A percentile compares a stretch with the other conserved stretches of the same genome.
These are phyloP conservation scores for Cadophora luteo-olivacea DNA, from an alignment of 2,329 filamentous ascomycete species.

Conservation along the genomic window DNA sequence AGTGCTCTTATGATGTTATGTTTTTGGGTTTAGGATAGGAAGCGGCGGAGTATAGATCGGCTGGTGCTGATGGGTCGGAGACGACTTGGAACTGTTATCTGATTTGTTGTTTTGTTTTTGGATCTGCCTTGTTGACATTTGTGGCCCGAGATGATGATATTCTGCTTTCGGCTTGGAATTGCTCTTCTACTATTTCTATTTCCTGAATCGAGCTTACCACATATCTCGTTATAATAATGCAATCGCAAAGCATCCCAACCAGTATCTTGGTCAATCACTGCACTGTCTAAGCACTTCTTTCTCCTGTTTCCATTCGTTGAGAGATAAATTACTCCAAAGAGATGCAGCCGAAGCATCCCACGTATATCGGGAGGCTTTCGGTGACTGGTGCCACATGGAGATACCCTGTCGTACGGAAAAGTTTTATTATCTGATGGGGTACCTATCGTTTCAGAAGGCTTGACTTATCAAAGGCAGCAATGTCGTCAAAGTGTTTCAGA, in stretches of 20 bases:
- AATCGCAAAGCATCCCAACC: neutral
- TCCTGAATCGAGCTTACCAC: neutral
- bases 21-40: constrained; percentile 14
- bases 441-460: no score
- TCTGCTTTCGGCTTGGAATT: neutral
- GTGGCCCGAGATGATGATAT: neutral
- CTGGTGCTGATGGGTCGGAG: constrained; percentile 24
- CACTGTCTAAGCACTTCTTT: neutral
- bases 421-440: no score
- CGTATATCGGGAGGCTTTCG: neutral
- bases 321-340: no score
- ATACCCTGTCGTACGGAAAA: no score
- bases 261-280: neutral
- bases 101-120: neutral
- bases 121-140: neutral
- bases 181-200: neutral
- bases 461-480: no score
- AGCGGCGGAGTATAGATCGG: constrained; percentile 27
- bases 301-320: no score
- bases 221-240: constrained; percentile 9
- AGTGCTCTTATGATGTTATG: constrained; percentile 1
- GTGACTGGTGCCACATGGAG: neutral
- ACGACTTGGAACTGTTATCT: constrained; percentile 16
- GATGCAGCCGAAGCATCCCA: neutral
- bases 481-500: no score